Evolutionary conservation across 352 stramenopile genomes (phyloP).

Genomic region (Globisporangium canariense): DNA sequence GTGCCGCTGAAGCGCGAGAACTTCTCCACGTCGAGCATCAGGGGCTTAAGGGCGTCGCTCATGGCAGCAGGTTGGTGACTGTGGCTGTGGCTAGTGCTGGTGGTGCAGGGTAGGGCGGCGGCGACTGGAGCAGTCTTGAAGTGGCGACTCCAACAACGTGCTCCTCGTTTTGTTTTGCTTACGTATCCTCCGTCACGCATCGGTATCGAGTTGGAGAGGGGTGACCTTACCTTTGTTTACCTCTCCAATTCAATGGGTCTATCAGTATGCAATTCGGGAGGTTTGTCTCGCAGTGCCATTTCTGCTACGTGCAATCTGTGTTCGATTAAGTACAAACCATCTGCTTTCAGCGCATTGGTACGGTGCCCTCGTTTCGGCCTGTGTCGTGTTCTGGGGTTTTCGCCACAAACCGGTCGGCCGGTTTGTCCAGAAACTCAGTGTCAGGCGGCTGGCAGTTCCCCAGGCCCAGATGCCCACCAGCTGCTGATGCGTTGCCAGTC

Average conservation of each 20-base stretch:
- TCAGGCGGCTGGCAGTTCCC: too few species aligned
- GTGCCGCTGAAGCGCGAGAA: constrained; percentile 57
- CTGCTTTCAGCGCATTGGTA: neutral
- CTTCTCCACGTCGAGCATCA: constrained; percentile 64
- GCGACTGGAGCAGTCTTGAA: neutral
- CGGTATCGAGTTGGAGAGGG: neutral
- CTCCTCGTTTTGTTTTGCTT: neutral
- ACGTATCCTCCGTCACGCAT: constrained; percentile 12
- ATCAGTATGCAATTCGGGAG: too few species aligned
- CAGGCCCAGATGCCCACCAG: too few species aligned
- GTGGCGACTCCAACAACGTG: neutral
- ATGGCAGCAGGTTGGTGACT: constrained; percentile 1
- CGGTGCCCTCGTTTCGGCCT: too few species aligned
- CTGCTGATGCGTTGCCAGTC: too few species aligned
- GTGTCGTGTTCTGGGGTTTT: too few species aligned
- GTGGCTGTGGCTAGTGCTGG: neutral
- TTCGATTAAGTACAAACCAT: neutral
- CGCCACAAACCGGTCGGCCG: too few species aligned
- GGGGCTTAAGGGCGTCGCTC: constrained; percentile 13
- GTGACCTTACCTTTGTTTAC: neutral
- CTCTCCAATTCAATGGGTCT: neutral
- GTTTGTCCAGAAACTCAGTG: too few species aligned
- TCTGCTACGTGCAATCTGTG: too few species aligned
- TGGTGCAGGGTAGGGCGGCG: neutral
- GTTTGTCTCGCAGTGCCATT: too few species aligned